Evolutionary conservation across 75 land plant species (phyloP), one percentile per base, ranked within the genome.

Genomic region (Adiantum capillusveneris): DNA sequence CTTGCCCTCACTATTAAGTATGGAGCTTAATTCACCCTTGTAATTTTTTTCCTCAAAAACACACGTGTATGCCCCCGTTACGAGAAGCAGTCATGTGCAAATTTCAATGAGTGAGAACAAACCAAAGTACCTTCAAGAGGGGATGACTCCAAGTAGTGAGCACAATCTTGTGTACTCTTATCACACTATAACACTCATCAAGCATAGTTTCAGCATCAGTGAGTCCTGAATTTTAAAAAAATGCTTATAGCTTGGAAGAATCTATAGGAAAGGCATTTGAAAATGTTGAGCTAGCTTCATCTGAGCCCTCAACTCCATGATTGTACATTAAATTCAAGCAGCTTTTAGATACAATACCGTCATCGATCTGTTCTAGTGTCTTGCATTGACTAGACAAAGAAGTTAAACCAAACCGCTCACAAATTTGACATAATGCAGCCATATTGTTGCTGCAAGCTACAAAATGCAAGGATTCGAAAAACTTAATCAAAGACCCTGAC

Each of bases 71-170:
- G n/a, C n/a, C n/a, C n/a, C n/a, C n/a, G n/a, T n/a, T n/a, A n/a
- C n/a, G n/a, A n/a, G n/a, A n/a, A n/a, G n/a, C n/a, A n/a, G n/a
- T n/a, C n/a, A n/a, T n/a, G n/a, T n/a, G n/a, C n/a, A n/a, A n/a
- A n/a, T n/a, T n/a, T n/a, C n/a, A n/a, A n/a, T n/a, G n/a, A n/a
- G n/a, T n/a, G n/a, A n/a, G n/a, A n/a, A n/a, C n/a, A n/a, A n/a
- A 13, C 44, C 22, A 17, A 17, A 58, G 43, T 12, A 93, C 98
- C 90, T 89, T 94, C 29, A 75, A 75, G 76, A 94, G 86, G 43
- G 95, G 95, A 20, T 58, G 44, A 62, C 98, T 89, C 87, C 87
- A 89, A 29, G 86, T 70, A 51, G 90, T 79, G 12, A 94, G 69
- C 50, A 94, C 63, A 26, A 89, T 62, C 67, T 65, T 88, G 62